These are phyloP conservation scores for Yamadazyma takamatsuzukensis DNA, from an alignment of 805 yeast genomes.

Conservation along the genomic window DNA sequence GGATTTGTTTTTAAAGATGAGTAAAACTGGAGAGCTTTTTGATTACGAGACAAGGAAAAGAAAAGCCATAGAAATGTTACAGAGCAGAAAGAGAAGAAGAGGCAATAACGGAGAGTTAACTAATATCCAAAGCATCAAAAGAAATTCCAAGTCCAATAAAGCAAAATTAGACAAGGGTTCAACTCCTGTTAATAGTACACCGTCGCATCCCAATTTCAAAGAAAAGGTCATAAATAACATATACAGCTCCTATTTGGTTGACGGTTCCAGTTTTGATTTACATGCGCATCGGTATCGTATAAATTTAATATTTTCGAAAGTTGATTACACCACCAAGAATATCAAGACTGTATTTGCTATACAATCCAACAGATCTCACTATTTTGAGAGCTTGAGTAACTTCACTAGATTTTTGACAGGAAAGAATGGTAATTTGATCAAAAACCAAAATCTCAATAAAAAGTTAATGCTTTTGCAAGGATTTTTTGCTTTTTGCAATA, in stretches of 20 bases:
- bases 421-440: slow-evolving; percentile 1
- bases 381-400: too few species aligned
- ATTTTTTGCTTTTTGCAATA: background rate
- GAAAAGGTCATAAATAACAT: slow-evolving; percentile 10
- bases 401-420: background rate
- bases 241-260: slow-evolving; percentile 18
- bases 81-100: slow-evolving; percentile 1
- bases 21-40: slow-evolving; percentile 1
- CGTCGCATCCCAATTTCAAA: too few species aligned
- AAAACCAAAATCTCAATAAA: background rate
- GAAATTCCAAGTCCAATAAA: slow-evolving; percentile 9
- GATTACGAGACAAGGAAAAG: slow-evolving; percentile 1
- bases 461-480: background rate
- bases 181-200: too few species aligned
- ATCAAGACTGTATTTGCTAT: too few species aligned
- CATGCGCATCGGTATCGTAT: slow-evolving; percentile 5
- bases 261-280: slow-evolving; percentile 20
- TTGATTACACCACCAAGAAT: slow-evolving; percentile 13
- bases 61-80: background rate
- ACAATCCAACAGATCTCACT: too few species aligned
- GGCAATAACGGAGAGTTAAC: background rate
- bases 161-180: slow-evolving; percentile 8
- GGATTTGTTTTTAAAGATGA: slow-evolving; percentile 2
- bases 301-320: slow-evolving; percentile 19
- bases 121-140: slow-evolving; percentile 2